Conservation (phyloP, 2,329 filamentous ascomycete genomes). For the Botrytis aclada region DNA sequence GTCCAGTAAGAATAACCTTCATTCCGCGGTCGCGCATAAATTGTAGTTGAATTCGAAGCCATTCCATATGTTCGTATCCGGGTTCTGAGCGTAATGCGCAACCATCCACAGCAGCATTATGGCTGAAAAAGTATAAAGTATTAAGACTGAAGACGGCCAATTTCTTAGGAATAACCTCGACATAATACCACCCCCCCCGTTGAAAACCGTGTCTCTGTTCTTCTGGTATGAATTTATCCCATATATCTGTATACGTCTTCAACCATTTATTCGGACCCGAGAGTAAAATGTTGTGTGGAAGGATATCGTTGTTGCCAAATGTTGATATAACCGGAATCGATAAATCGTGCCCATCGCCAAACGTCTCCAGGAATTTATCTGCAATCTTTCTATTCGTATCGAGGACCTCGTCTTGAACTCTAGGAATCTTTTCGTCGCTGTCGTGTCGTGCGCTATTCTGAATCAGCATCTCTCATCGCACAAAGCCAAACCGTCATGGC, state of each 20-base stretch:
- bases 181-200: slow-evolving; percentile 90
- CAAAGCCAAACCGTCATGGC: slow-evolving; percentile 8
- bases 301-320: slow-evolving; percentile 95
- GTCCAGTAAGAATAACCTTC: slow-evolving; percentile 92
- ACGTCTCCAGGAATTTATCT: slow-evolving; percentile 71
- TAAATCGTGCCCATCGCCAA: slow-evolving; percentile 58
- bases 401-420: slow-evolving; percentile 72
- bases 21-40: slow-evolving; percentile 78
- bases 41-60: slow-evolving; percentile 85
- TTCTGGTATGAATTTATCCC: slow-evolving; percentile 86
- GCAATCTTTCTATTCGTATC: slow-evolving; percentile 73
- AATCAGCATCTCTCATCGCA: slow-evolving; percentile 9
- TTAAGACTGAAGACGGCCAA: slow-evolving; percentile 93
- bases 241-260: slow-evolving; percentile 70
- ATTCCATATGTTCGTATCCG: slow-evolving; percentile 93
- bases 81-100: slow-evolving; percentile 77
- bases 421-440: slow-evolving; percentile 76
- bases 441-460: slow-evolving; percentile 60
- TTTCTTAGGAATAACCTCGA: slow-evolving; percentile 82
- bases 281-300: slow-evolving; percentile 91
- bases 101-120: slow-evolving; percentile 90
- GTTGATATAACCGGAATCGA: slow-evolving; percentile 81
- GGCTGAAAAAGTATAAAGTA: slow-evolving; percentile 92
- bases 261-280: slow-evolving; percentile 87
- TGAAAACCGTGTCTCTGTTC: slow-evolving; percentile 87